These are phyloP conservation scores for Claviceps arundinis DNA, from an alignment of 2,329 filamentous ascomycete genomes.

Conservation along the genomic window DNA sequence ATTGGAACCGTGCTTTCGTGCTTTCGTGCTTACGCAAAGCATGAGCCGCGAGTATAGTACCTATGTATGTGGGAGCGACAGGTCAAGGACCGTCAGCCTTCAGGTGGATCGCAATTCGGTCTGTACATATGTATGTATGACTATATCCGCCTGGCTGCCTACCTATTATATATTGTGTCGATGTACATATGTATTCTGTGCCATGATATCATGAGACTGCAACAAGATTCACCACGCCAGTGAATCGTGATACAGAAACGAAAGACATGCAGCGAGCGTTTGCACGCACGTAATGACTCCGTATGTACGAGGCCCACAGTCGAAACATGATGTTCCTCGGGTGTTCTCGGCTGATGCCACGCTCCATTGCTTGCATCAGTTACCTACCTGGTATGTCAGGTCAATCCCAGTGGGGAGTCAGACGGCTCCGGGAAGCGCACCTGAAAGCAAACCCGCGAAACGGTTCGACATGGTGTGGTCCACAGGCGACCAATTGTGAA, in stretches of 20 bases:
- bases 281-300: background rate
- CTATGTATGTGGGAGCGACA: background rate
- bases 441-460: too few relatives aligned
- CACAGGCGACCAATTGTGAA: too few relatives aligned
- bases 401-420: background rate
- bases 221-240: background rate
- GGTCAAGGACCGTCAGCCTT: background rate
- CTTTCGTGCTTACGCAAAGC: background rate
- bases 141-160: background rate
- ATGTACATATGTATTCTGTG: conserved; percentile 6
- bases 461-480: too few relatives aligned
- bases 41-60: background rate
- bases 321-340: background rate
- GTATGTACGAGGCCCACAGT: background rate
- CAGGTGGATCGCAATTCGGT: background rate
- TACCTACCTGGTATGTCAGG: background rate
- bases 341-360: background rate
- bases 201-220: conserved; percentile 19
- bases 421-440: background rate
- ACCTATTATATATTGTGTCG: background rate
- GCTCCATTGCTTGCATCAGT: background rate
- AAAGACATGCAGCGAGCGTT: background rate
- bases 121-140: background rate
- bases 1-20: background rate
- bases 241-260: background rate